Evolutionary conservation across 192 early-diverging fungal species (phyloP).

Genomic region (Entomortierella lignicola): DNA sequence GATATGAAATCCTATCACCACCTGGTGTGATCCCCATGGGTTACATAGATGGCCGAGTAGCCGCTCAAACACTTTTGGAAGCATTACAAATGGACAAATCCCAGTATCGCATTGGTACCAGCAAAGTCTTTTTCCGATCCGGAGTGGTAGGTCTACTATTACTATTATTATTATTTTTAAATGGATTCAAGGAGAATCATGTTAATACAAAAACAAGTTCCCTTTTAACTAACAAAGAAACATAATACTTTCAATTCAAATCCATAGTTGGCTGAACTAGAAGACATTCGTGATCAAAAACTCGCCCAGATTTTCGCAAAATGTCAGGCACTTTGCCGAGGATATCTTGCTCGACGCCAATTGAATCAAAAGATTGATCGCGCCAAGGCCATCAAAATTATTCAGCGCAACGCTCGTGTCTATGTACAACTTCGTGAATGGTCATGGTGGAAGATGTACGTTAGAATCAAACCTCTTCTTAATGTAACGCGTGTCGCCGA

Average conservation of each 20-base stretch:
- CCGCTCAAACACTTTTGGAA: conserved; percentile 83
- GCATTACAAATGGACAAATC: conserved; percentile 79
- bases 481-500: conserved; percentile 85
- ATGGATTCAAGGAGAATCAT: too few species aligned
- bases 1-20: conserved; percentile 92
- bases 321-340: conserved; percentile 90
- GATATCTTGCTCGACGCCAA: conserved; percentile 79
- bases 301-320: conserved; percentile 84
- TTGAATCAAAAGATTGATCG: conserved; percentile 71
- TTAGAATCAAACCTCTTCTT: conserved; percentile 90
- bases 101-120: conserved; percentile 90
- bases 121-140: conserved; percentile 97
- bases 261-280: conserved; percentile 85
- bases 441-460: conserved; percentile 97
- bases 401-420: conserved; percentile 93
- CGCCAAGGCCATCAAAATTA: conserved; percentile 83
- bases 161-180: background rate
- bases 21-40: conserved; percentile 80
- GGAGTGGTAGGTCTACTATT: conserved; percentile 75
- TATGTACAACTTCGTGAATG: conserved; percentile 92
- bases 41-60: conserved; percentile 91
- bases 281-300: conserved; percentile 89
- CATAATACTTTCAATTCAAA: too few species aligned
- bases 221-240: too few species aligned
- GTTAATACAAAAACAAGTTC: too few species aligned